A percentile compares a stretch with the other conserved stretches of the same genome.
phyloP scores from a whole-genome alignment of 2,329 filamentous ascomycete species.

The Macrophomina tecta region DNA sequence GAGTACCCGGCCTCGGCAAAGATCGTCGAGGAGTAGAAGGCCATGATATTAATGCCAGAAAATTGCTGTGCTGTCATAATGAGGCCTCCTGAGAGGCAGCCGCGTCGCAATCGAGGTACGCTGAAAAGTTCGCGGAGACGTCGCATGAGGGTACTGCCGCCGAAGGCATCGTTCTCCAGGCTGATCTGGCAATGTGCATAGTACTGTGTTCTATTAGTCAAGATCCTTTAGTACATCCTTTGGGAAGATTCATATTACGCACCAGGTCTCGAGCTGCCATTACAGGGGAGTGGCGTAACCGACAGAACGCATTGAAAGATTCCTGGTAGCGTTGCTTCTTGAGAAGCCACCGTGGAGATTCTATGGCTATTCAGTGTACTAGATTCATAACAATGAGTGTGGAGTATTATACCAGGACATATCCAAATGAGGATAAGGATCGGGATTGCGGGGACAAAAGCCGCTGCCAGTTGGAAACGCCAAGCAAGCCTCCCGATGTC shows the following conservation, averaged over 20 bases:
- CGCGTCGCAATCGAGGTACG: conserved; percentile 70
- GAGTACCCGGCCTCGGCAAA: conserved; percentile 55
- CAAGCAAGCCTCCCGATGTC: conserved; percentile 44
- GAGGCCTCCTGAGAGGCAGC: conserved; percentile 75
- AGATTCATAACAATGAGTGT: neutral
- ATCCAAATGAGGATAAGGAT: conserved; percentile 46
- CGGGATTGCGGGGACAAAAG: conserved; percentile 47
- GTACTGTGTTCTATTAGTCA: conserved; percentile 33
- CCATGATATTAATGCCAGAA: conserved; percentile 49
- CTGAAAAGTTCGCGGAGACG: conserved; percentile 65
- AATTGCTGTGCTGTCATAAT: conserved; percentile 75
- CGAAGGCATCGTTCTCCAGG: conserved; percentile 41
- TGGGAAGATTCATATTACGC: neutral
- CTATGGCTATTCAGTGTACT: neutral
- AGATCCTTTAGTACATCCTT: neutral
- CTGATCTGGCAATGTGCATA: conserved; percentile 47
- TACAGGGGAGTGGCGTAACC: conserved; percentile 46
- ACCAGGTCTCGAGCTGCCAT: conserved; percentile 50
- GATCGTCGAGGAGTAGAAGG: conserved; percentile 59
- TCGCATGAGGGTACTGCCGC: conserved; percentile 46
- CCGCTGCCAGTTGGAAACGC: conserved; percentile 48
- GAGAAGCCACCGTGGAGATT: conserved; percentile 47
- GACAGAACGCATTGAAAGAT: conserved; percentile 47
- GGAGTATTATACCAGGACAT: conserved; percentile 39
- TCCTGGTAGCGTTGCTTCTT: conserved; percentile 46